Conservation (phyloP, 2,329 filamentous ascomycete genomes). For the Polytolypa hystricis region DNA sequence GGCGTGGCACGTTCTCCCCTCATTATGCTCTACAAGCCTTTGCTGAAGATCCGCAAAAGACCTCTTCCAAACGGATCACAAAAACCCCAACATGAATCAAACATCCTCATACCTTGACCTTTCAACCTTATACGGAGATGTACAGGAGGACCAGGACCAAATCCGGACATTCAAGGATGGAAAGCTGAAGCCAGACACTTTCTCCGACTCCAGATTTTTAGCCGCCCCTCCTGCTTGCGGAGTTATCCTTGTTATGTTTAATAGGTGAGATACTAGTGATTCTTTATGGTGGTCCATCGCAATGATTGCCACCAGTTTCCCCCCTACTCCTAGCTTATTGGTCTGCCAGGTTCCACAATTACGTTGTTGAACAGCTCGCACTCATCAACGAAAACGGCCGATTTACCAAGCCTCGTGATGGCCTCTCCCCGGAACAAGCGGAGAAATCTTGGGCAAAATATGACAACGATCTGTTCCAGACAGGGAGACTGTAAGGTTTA, state of each 20-base stretch:
- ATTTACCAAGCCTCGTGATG: conserved; percentile 17
- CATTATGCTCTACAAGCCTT: not conserved
- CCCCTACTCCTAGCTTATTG: conserved; percentile 5
- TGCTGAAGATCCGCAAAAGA: conserved; percentile 17
- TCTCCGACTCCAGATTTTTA: conserved; percentile 24
- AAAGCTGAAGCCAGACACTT: conserved; percentile 29
- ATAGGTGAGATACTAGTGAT: conserved; percentile 42
- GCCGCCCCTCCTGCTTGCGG: conserved; percentile 25
- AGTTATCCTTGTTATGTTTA: conserved; percentile 27
- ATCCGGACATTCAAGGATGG: conserved; percentile 29
- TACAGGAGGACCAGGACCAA: conserved; percentile 22
- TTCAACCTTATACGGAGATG: conserved; percentile 35
- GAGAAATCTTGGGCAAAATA: conserved; percentile 25
- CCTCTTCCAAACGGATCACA: conserved; percentile 33
- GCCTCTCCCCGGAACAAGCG: conserved; percentile 16
- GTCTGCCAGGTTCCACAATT: conserved; percentile 25
- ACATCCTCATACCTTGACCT: conserved; percentile 40
- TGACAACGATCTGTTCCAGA: conserved; percentile 27
- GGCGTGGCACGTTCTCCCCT: not conserved
- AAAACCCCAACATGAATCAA: conserved; percentile 24
- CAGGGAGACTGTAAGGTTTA: conserved; percentile 19
- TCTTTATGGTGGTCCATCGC: no score
- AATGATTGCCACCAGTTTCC: no score
- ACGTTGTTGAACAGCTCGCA: conserved; percentile 25
- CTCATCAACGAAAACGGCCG: conserved; percentile 35